Evolutionary conservation across 2,329 filamentous ascomycete genomes (phyloP), one percentile per base, ranked within the genome.

Genomic region (Penicillium sp.): DNA sequence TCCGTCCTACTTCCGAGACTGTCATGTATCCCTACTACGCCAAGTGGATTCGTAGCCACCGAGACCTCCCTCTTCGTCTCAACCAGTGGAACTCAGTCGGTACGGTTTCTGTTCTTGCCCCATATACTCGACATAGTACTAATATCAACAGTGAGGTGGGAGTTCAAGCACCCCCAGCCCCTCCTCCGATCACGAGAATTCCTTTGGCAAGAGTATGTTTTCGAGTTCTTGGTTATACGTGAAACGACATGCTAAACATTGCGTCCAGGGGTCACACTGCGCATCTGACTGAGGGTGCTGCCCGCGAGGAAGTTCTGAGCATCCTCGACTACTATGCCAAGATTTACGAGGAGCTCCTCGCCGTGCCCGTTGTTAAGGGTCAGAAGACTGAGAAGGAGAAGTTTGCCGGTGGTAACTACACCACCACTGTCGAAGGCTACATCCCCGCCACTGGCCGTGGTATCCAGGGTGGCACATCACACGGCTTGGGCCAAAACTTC

Each of bases 321-420:
- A 99, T 99, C 62, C 84, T 99, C 41, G 92, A 97, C 71, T 85
- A 90, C 65, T 99, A 99, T 69, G 90, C 92, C 40, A 85, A 86
- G 61, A 86, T 99, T 56, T 99, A 97, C 75, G 89, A 97, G 75
- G 82, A 99, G 67, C 84, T 99, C 27, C 86, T 99, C 32, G 94
- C 94, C 45, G 91, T 97, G 39, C 94, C 94, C 32, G 92, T 99
- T 11, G 90, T 99, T 59, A 90, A 92, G 68, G 94, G 94, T 40
- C 82, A 82, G 68, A 99, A 99, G 84, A 99, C 95, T 0, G 91
- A 96, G 72, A 96, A 96, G 69, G 94, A 99, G 79, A 96, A 96
- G 78, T 99, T 99, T 66, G 92, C 94, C 8, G 94, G 94, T 72
- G 92, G 92, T 62, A 87, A 93, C 77, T 99, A 96, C 79, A 97